Evolutionary conservation across 1,284 basidiomycete species (phyloP).

Genomic region (Earliella scabrosa): DNA sequence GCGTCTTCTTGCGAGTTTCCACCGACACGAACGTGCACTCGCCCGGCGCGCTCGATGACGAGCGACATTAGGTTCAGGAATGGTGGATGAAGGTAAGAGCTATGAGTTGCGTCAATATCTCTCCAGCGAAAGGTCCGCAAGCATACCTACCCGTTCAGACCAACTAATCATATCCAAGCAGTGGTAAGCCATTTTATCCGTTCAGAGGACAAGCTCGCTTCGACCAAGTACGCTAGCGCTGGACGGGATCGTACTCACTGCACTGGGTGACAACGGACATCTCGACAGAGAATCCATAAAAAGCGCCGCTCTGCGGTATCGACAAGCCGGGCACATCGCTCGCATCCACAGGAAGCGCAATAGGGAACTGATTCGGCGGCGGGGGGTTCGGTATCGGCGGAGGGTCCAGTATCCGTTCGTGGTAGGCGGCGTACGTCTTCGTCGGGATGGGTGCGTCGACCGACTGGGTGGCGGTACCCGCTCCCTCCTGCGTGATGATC

Average conservation of each 20-base stretch:
- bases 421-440: conserved; percentile 37
- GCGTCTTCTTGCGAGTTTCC: conserved; percentile 78
- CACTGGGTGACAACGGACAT: conserved; percentile 71
- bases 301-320: conserved; percentile 61
- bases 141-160: conserved; percentile 50
- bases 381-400: conserved; percentile 23
- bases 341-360: conserved; percentile 32
- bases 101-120: conserved; percentile 33
- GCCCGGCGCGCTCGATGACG: conserved; percentile 60
- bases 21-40: conserved; percentile 66
- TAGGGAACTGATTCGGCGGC: conserved; percentile 33
- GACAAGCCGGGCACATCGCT: conserved; percentile 42
- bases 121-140: not conserved
- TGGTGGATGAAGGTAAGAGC: conserved; percentile 56
- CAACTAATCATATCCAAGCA: conserved; percentile 47
- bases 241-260: conserved; percentile 50
- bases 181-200: too few species aligned
- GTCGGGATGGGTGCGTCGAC: conserved; percentile 33
- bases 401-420: conserved; percentile 18
- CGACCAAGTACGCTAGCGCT: too few species aligned
- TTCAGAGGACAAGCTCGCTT: too few species aligned
- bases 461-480: conserved; percentile 16
- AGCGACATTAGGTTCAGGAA: conserved; percentile 80
- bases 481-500: conserved; percentile 14
- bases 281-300: conserved; percentile 75